Percentiles rank a stretch among this genome's conserved stretches.
These are phyloP conservation scores for Physcomitrellopsis africana DNA, from an alignment of 225 moss, liverwort and hornwort species.

Conservation along the genomic window DNA sequence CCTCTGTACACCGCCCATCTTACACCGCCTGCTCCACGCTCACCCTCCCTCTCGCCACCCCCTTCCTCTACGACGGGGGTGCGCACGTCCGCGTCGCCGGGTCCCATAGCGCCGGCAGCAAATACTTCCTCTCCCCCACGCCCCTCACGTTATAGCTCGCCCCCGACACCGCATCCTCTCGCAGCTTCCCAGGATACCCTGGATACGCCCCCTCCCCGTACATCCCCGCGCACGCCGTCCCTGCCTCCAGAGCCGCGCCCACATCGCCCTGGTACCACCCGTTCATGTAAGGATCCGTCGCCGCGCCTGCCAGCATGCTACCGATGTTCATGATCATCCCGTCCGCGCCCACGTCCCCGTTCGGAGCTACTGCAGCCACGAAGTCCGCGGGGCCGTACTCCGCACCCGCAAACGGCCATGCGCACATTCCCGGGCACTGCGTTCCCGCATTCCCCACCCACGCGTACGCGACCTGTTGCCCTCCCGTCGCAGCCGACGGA, in stretches of 20 bases:
- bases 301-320: conserved; percentile 63
- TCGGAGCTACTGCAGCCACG: conserved; percentile 52
- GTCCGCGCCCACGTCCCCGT: conserved; percentile 72
- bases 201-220: conserved; percentile 73
- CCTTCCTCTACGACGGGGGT: conserved; percentile 38
- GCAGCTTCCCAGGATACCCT: conserved; percentile 61
- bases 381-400: conserved; percentile 52
- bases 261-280: conserved; percentile 80
- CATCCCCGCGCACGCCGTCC: conserved; percentile 68
- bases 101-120: conserved; percentile 82
- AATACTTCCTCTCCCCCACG: conserved; percentile 54
- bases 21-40: not conserved
- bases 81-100: conserved; percentile 57
- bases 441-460: conserved; percentile 77
- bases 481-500: conserved; percentile 26
- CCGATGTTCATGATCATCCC: conserved; percentile 88
- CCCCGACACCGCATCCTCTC: conserved; percentile 46
- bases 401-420: conserved; percentile 75
- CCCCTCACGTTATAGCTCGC: conserved; percentile 75
- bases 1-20: too few relatives aligned
- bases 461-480: conserved; percentile 70
- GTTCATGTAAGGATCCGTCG: conserved; percentile 76
- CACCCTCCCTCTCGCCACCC: too few relatives aligned
- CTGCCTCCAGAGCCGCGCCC: conserved; percentile 65
- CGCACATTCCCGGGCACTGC: conserved; percentile 80